A percentile compares a stretch with the other conserved stretches of the same genome.
These are phyloP conservation scores for Fusarium siculi DNA, from an alignment of 2,329 filamentous ascomycete genomes.

Conservation along the genomic window DNA sequence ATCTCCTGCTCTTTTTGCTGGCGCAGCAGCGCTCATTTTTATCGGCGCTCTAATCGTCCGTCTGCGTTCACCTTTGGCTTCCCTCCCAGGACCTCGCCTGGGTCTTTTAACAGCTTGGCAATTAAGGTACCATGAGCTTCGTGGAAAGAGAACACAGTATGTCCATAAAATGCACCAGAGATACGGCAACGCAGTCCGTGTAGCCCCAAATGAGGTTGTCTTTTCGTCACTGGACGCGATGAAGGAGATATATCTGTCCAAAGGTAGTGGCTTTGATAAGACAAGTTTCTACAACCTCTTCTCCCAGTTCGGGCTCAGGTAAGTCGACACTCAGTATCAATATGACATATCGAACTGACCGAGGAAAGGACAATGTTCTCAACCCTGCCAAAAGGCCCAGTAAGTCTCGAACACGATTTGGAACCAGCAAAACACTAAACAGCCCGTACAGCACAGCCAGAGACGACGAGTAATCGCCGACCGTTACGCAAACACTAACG, in stretches of 20 bases:
- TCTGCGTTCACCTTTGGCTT: conserved; percentile 11
- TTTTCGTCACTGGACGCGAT: conserved; percentile 24
- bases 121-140: conserved; percentile 21
- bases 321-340: fast-evolving
- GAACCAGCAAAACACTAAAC: background rate
- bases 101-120: conserved; percentile 9
- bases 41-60: background rate
- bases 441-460: conserved; percentile 15
- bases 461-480: conserved; percentile 25
- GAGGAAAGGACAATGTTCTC: conserved; percentile 23
- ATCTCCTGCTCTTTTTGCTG: background rate
- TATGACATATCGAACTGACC: background rate
- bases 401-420: background rate
- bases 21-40: background rate
- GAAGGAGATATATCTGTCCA: conserved; percentile 30
- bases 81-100: conserved; percentile 19
- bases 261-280: conserved; percentile 32
- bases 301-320: conserved; percentile 22
- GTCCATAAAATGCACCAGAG: conserved; percentile 14
- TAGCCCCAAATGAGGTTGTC: conserved; percentile 28
- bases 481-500: conserved; percentile 32
- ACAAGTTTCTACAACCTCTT: conserved; percentile 25
- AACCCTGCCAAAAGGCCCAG: conserved; percentile 13
- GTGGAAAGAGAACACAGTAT: conserved; percentile 22
- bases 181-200: conserved; percentile 12